These are phyloP conservation scores for Parathielavia appendiculata DNA, from an alignment of 495 filamentous ascomycete genomes.

Conservation along the genomic window DNA sequence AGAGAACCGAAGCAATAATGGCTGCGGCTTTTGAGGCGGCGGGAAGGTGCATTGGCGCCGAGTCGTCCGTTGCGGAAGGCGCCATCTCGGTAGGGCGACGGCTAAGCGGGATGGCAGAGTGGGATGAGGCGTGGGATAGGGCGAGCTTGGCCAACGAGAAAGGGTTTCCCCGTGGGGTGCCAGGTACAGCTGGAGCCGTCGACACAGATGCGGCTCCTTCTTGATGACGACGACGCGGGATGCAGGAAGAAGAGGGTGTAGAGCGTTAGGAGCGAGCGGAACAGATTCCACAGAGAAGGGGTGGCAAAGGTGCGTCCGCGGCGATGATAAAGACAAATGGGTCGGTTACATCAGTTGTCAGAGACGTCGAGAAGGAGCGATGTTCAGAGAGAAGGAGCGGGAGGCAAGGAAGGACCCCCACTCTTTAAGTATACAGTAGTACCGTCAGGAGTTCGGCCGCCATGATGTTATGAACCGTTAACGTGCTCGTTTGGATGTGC, in stretches of 20 bases:
- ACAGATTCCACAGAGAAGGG: not conserved
- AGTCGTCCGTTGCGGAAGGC: constrained; percentile 41
- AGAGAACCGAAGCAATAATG: constrained; percentile 48
- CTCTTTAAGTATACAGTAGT: constrained; percentile 28
- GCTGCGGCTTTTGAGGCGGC: constrained; percentile 38
- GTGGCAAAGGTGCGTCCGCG: constrained; percentile 3
- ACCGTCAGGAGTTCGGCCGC: constrained; percentile 26
- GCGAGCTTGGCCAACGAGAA: constrained; percentile 24
- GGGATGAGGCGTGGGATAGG: constrained; percentile 24
- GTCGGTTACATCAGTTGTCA: not conserved
- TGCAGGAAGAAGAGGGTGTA: constrained; percentile 10
- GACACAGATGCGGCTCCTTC: constrained; percentile 18
- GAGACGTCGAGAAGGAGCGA: not conserved
- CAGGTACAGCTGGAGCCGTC: constrained; percentile 14
- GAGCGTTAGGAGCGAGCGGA: not conserved
- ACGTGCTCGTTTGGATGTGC: constrained; percentile 28
- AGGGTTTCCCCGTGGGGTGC: constrained; percentile 26
- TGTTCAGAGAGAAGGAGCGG: constrained; percentile 16
- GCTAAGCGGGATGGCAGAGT: constrained; percentile 29
- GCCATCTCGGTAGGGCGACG: constrained; percentile 40
- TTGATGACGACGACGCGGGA: constrained; percentile 15
- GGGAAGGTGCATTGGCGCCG: constrained; percentile 42
- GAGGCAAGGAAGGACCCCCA: constrained; percentile 25
- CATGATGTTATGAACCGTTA: constrained; percentile 27
- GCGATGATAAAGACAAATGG: not conserved